phyloP scores from a whole-genome alignment of 2,329 filamentous ascomycete genomes.

The Lasiodiplodia citricola region DNA sequence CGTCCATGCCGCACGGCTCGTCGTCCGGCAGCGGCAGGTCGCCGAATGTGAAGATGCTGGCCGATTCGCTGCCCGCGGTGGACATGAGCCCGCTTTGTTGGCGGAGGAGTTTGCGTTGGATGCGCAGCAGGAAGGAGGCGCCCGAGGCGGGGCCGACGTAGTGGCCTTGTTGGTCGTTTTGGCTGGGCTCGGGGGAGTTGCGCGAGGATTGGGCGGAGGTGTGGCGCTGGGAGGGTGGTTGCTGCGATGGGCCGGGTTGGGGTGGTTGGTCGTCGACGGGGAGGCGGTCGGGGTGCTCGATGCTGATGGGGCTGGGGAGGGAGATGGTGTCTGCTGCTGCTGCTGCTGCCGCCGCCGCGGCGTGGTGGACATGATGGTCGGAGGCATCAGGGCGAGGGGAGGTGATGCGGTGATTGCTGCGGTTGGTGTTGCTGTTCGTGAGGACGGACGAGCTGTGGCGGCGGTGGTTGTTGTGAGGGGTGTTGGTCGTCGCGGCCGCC shows the following conservation, averaged over 20 bases:
- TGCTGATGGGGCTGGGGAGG: conserved; percentile 20
- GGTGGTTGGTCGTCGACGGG: background rate
- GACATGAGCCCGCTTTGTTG: conserved; percentile 36
- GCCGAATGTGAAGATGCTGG: conserved; percentile 56
- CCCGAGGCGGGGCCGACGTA: conserved; percentile 56
- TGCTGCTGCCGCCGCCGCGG: too few species aligned
- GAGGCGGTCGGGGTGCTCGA: conserved; percentile 4
- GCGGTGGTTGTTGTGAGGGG: background rate
- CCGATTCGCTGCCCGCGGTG: conserved; percentile 45
- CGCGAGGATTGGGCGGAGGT: conserved; percentile 36
- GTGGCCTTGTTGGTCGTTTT: conserved; percentile 54
- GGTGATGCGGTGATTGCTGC: background rate
- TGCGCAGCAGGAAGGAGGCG: conserved; percentile 56
- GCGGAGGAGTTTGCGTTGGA: conserved; percentile 54
- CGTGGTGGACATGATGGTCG: background rate
- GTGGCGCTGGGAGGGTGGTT: background rate
- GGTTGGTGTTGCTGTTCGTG: background rate
- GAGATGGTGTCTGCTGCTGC: background rate
- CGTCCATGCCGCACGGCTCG: conserved; percentile 39
- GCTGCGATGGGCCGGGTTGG: background rate
- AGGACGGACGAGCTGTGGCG: background rate
- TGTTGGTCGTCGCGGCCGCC: background rate
- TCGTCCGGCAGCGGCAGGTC: conserved; percentile 54
- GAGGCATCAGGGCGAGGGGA: background rate
- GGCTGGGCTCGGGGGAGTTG: conserved; percentile 53